A percentile compares a stretch with the other conserved stretches of the same genome.
Evolutionary conservation across 164 flowering plant species (phyloP).

Genomic region (Umbilicus rupestris): DNA sequence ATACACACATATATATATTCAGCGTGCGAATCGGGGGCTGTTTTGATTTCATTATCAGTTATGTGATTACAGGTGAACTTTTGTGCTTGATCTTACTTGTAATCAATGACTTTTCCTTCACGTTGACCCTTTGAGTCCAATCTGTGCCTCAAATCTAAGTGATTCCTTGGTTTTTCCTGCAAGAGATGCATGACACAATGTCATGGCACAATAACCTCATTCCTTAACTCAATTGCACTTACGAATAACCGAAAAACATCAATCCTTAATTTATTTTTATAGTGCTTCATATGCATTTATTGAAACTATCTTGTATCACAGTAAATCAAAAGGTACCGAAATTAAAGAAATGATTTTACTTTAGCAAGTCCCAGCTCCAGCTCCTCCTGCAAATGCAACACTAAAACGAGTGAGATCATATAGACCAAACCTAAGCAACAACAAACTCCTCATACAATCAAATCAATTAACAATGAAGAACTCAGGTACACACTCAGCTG

Average conservation of each 20-base stretch:
- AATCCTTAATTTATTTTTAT: background rate
- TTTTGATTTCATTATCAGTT: background rate
- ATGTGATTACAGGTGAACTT: background rate
- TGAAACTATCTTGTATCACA: background rate
- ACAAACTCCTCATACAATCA: too few relatives aligned
- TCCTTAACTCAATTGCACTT: background rate
- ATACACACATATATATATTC: too few relatives aligned
- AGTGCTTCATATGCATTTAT: background rate
- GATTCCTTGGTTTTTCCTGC: constrained; percentile 92
- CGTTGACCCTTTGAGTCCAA: constrained; percentile 91
- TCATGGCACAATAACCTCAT: too few relatives aligned
- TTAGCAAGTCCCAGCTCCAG: constrained; percentile 63
- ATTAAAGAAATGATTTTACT: constrained; percentile 30
- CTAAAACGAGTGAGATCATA: constrained; percentile 6
- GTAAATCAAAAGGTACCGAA: background rate
- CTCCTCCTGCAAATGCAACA: constrained; percentile 55
- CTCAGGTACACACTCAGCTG: background rate
- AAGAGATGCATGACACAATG: background rate
- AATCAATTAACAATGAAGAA: too few relatives aligned
- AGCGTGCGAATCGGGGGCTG: background rate
- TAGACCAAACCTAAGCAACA: background rate
- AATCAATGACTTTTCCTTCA: constrained; percentile 85
- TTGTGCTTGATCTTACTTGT: constrained; percentile 40
- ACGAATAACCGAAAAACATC: background rate
- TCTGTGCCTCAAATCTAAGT: constrained; percentile 90